These are phyloP conservation scores for Colletotrichum sp. DNA, from an alignment of 2,329 filamentous ascomycete genomes.

Conservation along the genomic window DNA sequence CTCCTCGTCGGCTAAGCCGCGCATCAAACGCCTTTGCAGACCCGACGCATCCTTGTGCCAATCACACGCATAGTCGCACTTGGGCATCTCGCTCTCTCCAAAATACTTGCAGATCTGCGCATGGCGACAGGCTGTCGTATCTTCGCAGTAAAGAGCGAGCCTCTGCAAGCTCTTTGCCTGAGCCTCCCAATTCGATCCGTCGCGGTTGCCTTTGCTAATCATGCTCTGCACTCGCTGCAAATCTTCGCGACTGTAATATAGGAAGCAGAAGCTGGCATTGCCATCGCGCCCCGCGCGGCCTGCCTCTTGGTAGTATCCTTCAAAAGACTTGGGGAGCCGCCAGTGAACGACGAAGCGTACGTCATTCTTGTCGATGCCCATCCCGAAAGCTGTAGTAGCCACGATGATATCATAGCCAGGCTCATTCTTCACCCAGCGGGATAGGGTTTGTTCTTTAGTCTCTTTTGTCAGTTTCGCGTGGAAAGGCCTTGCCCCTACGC, in stretches of 20 bases:
- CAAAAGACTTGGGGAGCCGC: conserved; percentile 92
- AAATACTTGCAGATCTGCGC: conserved; percentile 78
- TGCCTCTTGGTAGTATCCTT: conserved; percentile 95
- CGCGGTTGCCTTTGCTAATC: conserved; percentile 53
- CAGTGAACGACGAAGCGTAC: conserved; percentile 96
- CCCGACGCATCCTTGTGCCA: conserved; percentile 72
- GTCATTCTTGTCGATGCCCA: conserved; percentile 96
- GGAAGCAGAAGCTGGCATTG: conserved; percentile 82
- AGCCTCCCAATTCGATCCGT: conserved; percentile 48
- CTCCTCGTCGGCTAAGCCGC: conserved; percentile 63
- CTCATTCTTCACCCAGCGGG: conserved; percentile 74
- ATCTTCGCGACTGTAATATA: conserved; percentile 92
- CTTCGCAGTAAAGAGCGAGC: conserved; percentile 83
- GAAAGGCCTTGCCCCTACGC: conserved; percentile 76
- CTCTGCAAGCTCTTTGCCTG: conserved; percentile 68
- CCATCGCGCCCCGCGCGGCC: conserved; percentile 90
- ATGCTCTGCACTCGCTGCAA: conserved; percentile 73
- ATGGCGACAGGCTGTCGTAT: conserved; percentile 75
- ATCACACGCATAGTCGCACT: conserved; percentile 79
- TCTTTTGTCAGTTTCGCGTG: conserved; percentile 72
- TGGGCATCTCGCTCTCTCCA: conserved; percentile 64
- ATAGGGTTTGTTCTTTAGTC: conserved; percentile 73
- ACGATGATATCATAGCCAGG: conserved; percentile 89
- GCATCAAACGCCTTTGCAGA: conserved; percentile 62
- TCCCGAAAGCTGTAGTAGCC: conserved; percentile 94